phyloP scores from a whole-genome alignment of 2,329 filamentous ascomycete species.

The Nigrograna mackinnonii region DNA sequence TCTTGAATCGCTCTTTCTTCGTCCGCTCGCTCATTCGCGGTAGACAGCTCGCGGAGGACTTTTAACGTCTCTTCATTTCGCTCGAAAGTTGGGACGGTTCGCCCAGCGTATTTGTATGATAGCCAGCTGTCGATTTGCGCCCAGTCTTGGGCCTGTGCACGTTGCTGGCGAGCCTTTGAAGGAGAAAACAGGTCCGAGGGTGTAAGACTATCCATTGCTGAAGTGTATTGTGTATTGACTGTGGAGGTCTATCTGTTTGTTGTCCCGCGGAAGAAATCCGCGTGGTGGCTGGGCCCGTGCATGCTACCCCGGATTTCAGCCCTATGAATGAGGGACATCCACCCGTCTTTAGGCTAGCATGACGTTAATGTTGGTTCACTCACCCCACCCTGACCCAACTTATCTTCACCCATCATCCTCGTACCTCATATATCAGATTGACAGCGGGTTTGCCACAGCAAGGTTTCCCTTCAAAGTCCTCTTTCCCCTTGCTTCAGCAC shows the following conservation, averaged over 20 bases:
- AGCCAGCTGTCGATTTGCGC: constrained; percentile 86
- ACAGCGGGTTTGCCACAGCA: background rate
- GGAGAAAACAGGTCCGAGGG: constrained; percentile 59
- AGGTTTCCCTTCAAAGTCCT: too few species aligned
- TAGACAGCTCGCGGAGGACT: constrained; percentile 72
- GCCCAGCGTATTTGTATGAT: constrained; percentile 64
- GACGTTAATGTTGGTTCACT: background rate
- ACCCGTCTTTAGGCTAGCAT: background rate
- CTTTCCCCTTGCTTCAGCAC: too few species aligned
- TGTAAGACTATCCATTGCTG: constrained; percentile 38
- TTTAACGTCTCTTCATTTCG: constrained; percentile 83
- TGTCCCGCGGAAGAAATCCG: too few species aligned
- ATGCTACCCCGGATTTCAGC: constrained; percentile 15
- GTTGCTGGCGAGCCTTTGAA: constrained; percentile 71
- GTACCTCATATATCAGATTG: too few species aligned
- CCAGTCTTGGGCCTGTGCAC: constrained; percentile 88
- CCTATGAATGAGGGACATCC: constrained; percentile 4
- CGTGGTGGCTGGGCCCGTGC: constrained; percentile 3
- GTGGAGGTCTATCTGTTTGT: too few species aligned
- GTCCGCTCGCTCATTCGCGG: constrained; percentile 76
- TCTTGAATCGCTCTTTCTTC: constrained; percentile 66
- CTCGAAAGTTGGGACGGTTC: constrained; percentile 75
- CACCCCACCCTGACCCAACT: constrained; percentile 1
- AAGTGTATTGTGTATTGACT: constrained; percentile 2
- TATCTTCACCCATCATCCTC: background rate